A percentile compares a stretch with the other conserved stretches of the same genome.
Evolutionary conservation across 73 alveolate species (phyloP).

Genomic region (Paramecium sonneborni): DNA sequence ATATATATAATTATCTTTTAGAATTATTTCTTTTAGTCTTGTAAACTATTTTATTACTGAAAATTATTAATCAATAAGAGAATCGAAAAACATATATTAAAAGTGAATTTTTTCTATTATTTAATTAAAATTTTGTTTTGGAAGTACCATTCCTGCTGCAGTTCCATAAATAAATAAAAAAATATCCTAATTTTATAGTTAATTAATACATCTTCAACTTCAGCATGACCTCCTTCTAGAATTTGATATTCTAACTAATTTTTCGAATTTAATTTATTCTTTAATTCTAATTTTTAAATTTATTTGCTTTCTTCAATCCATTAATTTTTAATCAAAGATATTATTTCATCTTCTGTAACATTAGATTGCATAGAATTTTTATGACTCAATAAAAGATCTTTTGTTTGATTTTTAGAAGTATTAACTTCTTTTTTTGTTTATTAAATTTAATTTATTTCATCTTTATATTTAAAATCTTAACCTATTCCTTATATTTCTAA

Average conservation of each 20-base stretch:
- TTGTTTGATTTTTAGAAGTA: not conserved
- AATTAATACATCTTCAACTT: conserved; percentile 83
- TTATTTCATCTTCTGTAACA: conserved; percentile 85
- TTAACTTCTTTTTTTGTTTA: not conserved
- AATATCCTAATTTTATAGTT: conserved; percentile 58
- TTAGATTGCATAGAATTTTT: conserved; percentile 58
- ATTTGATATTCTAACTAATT: conserved; percentile 78
- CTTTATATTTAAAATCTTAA: conserved; percentile 28
- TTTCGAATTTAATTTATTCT: conserved; percentile 84
- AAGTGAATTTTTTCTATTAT: conserved; percentile 85
- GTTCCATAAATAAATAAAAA: conserved; percentile 93
- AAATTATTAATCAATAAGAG: conserved; percentile 79
- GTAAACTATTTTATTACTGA: conserved; percentile 78
- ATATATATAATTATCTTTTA: conserved; percentile 87
- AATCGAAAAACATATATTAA: conserved; percentile 89
- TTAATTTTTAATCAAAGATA: conserved; percentile 81
- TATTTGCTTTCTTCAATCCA: conserved; percentile 88
- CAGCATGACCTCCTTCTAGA: conserved; percentile 98
- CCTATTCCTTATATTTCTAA: conserved; percentile 59
- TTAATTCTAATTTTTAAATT: conserved; percentile 79
- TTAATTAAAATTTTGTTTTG: conserved; percentile 83
- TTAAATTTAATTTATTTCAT: not conserved
- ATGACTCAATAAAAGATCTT: not conserved
- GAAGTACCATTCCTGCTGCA: conserved; percentile 88
- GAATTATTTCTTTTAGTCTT: conserved; percentile 81